phyloP scores from a whole-genome alignment of 23 red algal genomes.

The Gracilaria gracilis region DNA sequence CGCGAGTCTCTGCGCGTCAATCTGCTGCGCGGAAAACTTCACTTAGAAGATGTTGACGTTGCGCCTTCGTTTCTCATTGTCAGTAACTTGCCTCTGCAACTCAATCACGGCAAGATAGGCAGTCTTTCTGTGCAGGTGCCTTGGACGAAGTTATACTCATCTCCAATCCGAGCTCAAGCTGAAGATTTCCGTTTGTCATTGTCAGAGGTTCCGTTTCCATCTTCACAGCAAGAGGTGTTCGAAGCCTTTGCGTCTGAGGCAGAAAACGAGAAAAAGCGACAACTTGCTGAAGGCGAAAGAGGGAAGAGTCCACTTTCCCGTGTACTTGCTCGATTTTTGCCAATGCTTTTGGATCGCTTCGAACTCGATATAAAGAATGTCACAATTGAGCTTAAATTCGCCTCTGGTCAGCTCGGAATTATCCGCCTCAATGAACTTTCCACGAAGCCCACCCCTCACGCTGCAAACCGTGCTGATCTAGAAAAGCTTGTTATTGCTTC shows the following conservation, averaged over 20 bases:
- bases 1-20: conserved; percentile 52
- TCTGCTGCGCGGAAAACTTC: conserved; percentile 33
- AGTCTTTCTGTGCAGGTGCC: conserved; percentile 48
- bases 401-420: neutral
- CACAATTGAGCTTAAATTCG: conserved; percentile 38
- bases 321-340: conserved; percentile 26
- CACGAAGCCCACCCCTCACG: neutral
- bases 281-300: conserved; percentile 47
- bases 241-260: conserved; percentile 38
- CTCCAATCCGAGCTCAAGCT: conserved; percentile 37
- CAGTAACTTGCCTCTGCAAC: conserved; percentile 18
- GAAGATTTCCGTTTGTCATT: conserved; percentile 31
- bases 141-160: conserved; percentile 48
- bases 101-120: conserved; percentile 29
- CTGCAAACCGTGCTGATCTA: conserved; percentile 21
- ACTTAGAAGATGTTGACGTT: conserved; percentile 46
- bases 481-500: conserved; percentile 40
- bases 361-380: conserved; percentile 49
- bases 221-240: conserved; percentile 39
- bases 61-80: conserved; percentile 26
- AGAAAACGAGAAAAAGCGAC: conserved; percentile 40
- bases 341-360: conserved; percentile 60
- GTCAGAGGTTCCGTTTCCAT: conserved; percentile 45
- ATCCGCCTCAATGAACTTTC: neutral
- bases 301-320: conserved; percentile 33